Evolutionary conservation across 1,139 yeast species (phyloP).

Genomic region (Zygoascus meyerae): DNA sequence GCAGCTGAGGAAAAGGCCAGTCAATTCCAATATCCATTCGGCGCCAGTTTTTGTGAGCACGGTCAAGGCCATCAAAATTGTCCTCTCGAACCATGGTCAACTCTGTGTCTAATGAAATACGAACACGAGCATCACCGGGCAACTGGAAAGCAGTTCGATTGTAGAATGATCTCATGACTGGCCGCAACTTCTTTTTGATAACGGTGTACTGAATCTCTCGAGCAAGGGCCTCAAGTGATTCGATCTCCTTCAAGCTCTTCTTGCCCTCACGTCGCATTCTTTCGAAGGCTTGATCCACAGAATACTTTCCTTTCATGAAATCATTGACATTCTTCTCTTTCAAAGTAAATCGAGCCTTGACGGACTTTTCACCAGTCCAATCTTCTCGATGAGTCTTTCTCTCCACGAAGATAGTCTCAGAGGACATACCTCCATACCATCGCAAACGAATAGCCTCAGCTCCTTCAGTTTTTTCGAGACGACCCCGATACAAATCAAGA

Average conservation of each 20-base stretch:
- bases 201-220: conserved; percentile 88
- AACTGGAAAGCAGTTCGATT: conserved; percentile 98
- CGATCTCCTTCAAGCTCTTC: conserved; percentile 80
- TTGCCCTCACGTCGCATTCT: conserved; percentile 91
- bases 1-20: conserved; percentile 83
- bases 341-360: conserved; percentile 88
- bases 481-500: conserved; percentile 87
- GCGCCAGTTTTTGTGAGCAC: conserved; percentile 94
- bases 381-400: conserved; percentile 98
- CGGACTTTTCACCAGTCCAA: conserved; percentile 99
- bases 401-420: conserved; percentile 90
- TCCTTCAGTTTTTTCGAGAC: conserved; percentile 94
- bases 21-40: conserved; percentile 97
- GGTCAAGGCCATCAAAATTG: conserved; percentile 84
- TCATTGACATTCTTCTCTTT: conserved; percentile 88
- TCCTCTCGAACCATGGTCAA: conserved; percentile 95
- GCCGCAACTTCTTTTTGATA: conserved; percentile 76
- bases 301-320: conserved; percentile 73
- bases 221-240: conserved; percentile 85
- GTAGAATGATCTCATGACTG: conserved; percentile 92
- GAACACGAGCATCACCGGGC: conserved; percentile 98
- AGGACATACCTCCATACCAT: conserved; percentile 98
- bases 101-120: conserved; percentile 95
- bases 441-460: conserved; percentile 97
- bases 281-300: conserved; percentile 85